Conservation (phyloP, 2,329 filamentous ascomycete species). For the Sporothrix euskadiensis region DNA sequence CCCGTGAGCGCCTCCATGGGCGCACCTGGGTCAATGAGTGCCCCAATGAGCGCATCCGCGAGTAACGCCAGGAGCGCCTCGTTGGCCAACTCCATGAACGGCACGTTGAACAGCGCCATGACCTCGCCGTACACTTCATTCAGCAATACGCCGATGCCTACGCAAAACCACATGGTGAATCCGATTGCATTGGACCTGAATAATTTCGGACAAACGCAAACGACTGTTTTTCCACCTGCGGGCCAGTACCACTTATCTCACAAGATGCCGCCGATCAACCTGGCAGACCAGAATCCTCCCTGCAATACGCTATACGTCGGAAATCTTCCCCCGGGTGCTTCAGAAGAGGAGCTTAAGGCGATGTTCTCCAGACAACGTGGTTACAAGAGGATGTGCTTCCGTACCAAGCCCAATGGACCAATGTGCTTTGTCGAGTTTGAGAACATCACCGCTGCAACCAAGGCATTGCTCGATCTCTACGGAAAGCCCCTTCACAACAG, state of each 20-base stretch:
- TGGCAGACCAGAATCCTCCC: slow-evolving; percentile 92
- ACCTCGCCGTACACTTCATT: not conserved
- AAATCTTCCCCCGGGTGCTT: slow-evolving; percentile 90
- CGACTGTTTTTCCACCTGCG: too few species aligned
- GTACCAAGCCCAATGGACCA: slow-evolving; percentile 90
- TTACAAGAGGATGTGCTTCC: slow-evolving; percentile 92
- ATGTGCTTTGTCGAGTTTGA: slow-evolving; percentile 99
- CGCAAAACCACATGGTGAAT: slow-evolving; percentile 34
- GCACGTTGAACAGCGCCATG: not conserved
- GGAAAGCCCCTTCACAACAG: slow-evolving; percentile 86
- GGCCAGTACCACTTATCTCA: slow-evolving; percentile 39
- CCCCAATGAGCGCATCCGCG: not conserved
- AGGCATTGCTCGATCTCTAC: slow-evolving; percentile 85
- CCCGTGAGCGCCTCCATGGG: slow-evolving; percentile 48
- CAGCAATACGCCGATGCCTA: not conserved
- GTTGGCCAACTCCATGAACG: not conserved
- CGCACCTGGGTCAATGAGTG: not conserved
- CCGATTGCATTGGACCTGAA: slow-evolving; percentile 50
- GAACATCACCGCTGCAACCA: slow-evolving; percentile 87
- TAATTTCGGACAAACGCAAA: slow-evolving; percentile 34
- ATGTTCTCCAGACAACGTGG: slow-evolving; percentile 91
- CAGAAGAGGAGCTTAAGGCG: slow-evolving; percentile 91
- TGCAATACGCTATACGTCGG: slow-evolving; percentile 98
- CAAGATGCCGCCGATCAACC: slow-evolving; percentile 83
- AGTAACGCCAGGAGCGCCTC: not conserved